Conservation (phyloP, 1,139 yeast species). For the Kodamaea arcana region DNA sequence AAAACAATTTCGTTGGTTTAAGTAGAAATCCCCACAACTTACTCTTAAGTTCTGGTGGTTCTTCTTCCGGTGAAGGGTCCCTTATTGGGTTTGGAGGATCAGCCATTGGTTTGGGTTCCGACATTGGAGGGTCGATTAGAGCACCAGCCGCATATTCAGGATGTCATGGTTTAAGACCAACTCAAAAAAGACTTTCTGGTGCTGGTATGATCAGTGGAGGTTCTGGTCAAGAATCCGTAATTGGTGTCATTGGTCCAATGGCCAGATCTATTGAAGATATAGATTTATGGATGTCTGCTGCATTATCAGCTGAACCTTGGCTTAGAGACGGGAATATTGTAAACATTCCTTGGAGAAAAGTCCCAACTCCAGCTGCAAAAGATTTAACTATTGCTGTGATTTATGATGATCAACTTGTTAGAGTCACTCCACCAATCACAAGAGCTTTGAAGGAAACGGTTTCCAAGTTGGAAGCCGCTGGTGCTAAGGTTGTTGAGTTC, state of each 20-base stretch:
- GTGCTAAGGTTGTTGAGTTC: conserved; percentile 29
- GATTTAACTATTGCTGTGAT: conserved; percentile 34
- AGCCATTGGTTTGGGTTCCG: conserved; percentile 67
- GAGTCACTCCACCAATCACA: conserved; percentile 53
- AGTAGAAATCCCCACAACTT: conserved; percentile 39
- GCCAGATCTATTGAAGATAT: conserved; percentile 61
- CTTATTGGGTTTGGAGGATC: conserved; percentile 63
- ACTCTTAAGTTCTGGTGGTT: conserved; percentile 51
- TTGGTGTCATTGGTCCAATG: conserved; percentile 62
- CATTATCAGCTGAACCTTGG: conserved; percentile 72
- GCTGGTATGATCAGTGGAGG: conserved; percentile 52
- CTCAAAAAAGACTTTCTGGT: conserved; percentile 54
- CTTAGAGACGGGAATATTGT: conserved; percentile 50
- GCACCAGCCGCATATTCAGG: conserved; percentile 75
- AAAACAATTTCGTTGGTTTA: conserved; percentile 39
- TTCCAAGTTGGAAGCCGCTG: conserved; percentile 15
- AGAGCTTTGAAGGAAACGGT: conserved; percentile 20
- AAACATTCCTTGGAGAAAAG: conserved; percentile 62
- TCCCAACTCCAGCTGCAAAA: conserved; percentile 28
- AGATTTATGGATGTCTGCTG: conserved; percentile 54
- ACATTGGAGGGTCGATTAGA: conserved; percentile 77
- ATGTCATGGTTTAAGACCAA: conserved; percentile 63
- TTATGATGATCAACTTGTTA: conserved; percentile 37
- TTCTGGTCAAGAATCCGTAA: conserved; percentile 55
- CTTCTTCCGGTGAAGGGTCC: conserved; percentile 78